These are phyloP conservation scores for Moricandia moricandioides DNA, from an alignment of 345 rosid species.

Conservation along the genomic window DNA sequence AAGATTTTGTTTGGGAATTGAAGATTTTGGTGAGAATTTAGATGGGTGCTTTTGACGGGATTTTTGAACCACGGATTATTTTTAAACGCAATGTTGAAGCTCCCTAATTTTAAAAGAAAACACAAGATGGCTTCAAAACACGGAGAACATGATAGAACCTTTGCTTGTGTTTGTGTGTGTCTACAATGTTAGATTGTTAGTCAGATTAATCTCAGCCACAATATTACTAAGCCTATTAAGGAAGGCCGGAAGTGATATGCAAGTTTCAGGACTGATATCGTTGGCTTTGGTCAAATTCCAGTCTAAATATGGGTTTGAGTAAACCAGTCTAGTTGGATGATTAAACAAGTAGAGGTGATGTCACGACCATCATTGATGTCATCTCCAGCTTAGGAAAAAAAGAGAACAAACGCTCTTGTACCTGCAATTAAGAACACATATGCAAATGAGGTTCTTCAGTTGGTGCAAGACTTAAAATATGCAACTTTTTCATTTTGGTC, in stretches of 20 bases:
- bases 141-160: background rate
- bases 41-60: no score
- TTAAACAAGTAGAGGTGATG: background rate
- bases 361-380: background rate
- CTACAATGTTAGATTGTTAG: background rate
- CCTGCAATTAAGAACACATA: background rate
- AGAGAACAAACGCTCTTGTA: background rate
- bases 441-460: background rate
- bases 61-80: no score
- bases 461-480: background rate
- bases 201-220: background rate
- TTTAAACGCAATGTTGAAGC: no score
- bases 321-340: background rate
- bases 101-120: no score
- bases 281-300: background rate
- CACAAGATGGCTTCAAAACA: no score
- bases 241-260: background rate
- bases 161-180: background rate
- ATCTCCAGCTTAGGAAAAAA: background rate
- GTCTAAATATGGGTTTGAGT: background rate
- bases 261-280: background rate
- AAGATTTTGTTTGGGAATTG: no score
- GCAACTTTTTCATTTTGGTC: background rate
- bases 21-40: no score
- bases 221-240: background rate